Base-by-base conservation (phyloP, 164 flowering plant species). In the Piper betle region DNA sequence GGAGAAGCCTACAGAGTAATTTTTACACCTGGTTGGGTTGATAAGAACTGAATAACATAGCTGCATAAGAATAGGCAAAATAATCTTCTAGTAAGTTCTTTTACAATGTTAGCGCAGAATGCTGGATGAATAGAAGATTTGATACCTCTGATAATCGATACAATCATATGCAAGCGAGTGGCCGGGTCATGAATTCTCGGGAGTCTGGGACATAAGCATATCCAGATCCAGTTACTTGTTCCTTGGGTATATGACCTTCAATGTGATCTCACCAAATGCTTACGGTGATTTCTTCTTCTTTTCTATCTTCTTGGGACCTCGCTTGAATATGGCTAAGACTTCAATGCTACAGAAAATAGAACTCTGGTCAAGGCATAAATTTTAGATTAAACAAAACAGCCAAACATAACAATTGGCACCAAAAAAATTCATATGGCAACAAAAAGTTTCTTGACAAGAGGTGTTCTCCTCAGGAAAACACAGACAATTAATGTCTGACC, bases 291-390 rank as follows among this genome's bases (percentile, higher is more conserved):
- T 39, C 20, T 46, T 57, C 61, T 64, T 64, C 56, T 64, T 84
- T 53, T 69, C 81, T 9, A 75, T 52, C 69, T 82, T 84, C 79
- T 79, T 82, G 73, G 77, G 52, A 19, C 80, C 81, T 69, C 87
- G 84, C 72, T 80, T 87, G 80, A 93, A 93, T 43, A 89, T 76
- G 3, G 96, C 97, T 77, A 93, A 71, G 48, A 93, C 74, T 74
- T 93, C 98, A 62, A 93, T 87, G 76, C 99, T 93, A 92, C 85
- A 83, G 57, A 33, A 52, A 71, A 58, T 62, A 39, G 19, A 40
- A 50, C 57, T 48, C 25, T 52, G 38, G 9, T 55, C 37, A 19
- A 37, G 17, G 38, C 38, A 33, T 33, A 25, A 4, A 55, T 55
- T 25, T 3, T 5, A n/a, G 33, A 8, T 9, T 0, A 55, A 25